phyloP scores from a whole-genome alignment of 1,284 basidiomycete genomes.

The Heimioporus retisporus region DNA sequence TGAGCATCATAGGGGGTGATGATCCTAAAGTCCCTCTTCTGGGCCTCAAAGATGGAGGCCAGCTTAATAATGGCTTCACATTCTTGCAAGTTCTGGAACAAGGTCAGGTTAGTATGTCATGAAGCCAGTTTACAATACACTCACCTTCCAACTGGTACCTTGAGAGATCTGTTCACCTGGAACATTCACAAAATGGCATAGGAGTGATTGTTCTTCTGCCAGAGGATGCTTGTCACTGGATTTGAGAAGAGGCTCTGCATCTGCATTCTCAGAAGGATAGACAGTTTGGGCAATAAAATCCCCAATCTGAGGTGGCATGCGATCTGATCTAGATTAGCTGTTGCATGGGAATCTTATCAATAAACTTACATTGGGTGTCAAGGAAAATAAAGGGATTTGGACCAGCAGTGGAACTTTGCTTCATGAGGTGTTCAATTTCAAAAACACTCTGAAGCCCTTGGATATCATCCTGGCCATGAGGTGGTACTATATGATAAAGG shows the following conservation, averaged over 20 bases:
- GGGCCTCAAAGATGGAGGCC: slow-evolving; percentile 55
- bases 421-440: slow-evolving; percentile 59
- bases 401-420: slow-evolving; percentile 27
- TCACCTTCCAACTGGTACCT: slow-evolving; percentile 58
- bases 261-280: slow-evolving; percentile 58
- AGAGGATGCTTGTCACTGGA: slow-evolving; percentile 61
- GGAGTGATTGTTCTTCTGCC: slow-evolving; percentile 42
- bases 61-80: slow-evolving; percentile 56
- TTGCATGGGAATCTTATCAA: not conserved
- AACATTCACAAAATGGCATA: slow-evolving; percentile 66
- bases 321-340: slow-evolving; percentile 54
- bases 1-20: slow-evolving; percentile 82
- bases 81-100: slow-evolving; percentile 62
- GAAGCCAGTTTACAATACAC: slow-evolving; percentile 14
- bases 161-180: slow-evolving; percentile 50
- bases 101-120: not conserved
- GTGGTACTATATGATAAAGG: slow-evolving; percentile 56
- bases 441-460: slow-evolving; percentile 66
- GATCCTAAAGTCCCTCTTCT: slow-evolving; percentile 60
- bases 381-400: slow-evolving; percentile 55
- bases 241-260: slow-evolving; percentile 44
- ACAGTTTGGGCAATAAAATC: slow-evolving; percentile 72
- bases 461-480: slow-evolving; percentile 65
- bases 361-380: slow-evolving; percentile 65
- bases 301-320: slow-evolving; percentile 85